A percentile compares a stretch with the other conserved stretches of the same genome.
phyloP scores from a whole-genome alignment of 768 basidiomycete genomes.

The Lepiota venenata region DNA sequence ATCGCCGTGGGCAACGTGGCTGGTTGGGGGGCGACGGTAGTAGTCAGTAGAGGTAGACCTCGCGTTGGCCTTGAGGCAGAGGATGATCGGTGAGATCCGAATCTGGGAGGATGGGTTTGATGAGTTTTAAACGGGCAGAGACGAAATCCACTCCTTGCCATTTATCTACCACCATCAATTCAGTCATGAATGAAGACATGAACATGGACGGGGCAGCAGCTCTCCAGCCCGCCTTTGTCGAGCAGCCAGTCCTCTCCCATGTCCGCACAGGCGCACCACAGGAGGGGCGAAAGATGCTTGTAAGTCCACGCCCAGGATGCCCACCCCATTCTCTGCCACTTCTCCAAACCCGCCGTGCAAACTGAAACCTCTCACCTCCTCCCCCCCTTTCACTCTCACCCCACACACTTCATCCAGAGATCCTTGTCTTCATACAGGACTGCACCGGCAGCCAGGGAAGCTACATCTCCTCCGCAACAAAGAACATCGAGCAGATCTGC shows the following conservation, averaged over 20 bases:
- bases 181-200: constrained; percentile 80
- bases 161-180: constrained; percentile 13
- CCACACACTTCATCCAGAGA: constrained; percentile 51
- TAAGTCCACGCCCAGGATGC: constrained; percentile 23
- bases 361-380: constrained; percentile 59
- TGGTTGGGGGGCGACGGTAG: constrained; percentile 49
- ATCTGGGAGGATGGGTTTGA: constrained; percentile 7
- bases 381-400: constrained; percentile 11
- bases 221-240: constrained; percentile 33
- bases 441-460: constrained; percentile 91
- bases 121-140: constrained; percentile 1
- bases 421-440: constrained; percentile 92
- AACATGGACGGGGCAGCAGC: constrained; percentile 54
- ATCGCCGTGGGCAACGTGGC: constrained; percentile 63
- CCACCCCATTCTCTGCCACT: constrained; percentile 3
- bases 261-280: constrained; percentile 21
- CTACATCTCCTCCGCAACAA: constrained; percentile 91
- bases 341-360: constrained; percentile 46
- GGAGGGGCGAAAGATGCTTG: constrained; percentile 10
- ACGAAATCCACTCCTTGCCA: constrained; percentile 3
- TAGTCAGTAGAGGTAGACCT: constrained; percentile 2
- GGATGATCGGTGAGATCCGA: constrained; percentile 14
- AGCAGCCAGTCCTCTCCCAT: constrained; percentile 21
- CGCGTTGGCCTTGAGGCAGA: constrained; percentile 5
- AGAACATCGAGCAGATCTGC: constrained; percentile 95